Evolutionary conservation across 1,284 basidiomycete genomes (phyloP).

Genomic region (Cerioporus squamosus): DNA sequence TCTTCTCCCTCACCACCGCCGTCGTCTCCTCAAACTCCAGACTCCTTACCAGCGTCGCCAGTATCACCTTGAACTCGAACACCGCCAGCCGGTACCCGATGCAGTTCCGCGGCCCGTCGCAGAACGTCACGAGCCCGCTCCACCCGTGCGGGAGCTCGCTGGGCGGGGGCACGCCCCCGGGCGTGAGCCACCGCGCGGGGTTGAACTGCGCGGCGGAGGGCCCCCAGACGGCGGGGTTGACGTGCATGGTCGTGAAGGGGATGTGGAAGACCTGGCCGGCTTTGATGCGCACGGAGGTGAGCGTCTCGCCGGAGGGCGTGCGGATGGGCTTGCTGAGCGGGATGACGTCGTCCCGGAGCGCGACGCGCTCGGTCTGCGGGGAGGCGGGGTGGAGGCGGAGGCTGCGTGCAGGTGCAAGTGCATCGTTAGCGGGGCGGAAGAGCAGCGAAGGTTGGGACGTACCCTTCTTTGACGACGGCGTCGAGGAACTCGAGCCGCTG

Average conservation of each 20-base stretch:
- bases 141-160: slow-evolving; percentile 36
- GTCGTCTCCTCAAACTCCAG: slow-evolving; percentile 43
- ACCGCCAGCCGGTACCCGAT: slow-evolving; percentile 41
- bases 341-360: slow-evolving; percentile 45
- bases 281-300: slow-evolving; percentile 37
- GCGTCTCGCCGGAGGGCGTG: slow-evolving; percentile 34
- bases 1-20: slow-evolving; percentile 34
- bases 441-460: background rate
- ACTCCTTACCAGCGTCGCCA: slow-evolving; percentile 40
- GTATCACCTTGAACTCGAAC: slow-evolving; percentile 44
- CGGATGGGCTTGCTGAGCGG: slow-evolving; percentile 45
- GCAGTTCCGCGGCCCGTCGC: slow-evolving; percentile 46
- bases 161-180: slow-evolving; percentile 33
- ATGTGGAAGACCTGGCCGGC: slow-evolving; percentile 45
- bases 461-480: slow-evolving; percentile 45
- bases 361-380: slow-evolving; percentile 42
- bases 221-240: slow-evolving; percentile 47
- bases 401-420: slow-evolving; percentile 24
- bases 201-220: slow-evolving; percentile 44
- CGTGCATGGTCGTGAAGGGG: slow-evolving; percentile 38
- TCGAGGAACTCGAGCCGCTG: slow-evolving; percentile 54
- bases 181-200: slow-evolving; percentile 42
- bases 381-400: slow-evolving; percentile 46
- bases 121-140: slow-evolving; percentile 41
- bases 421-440: background rate